phyloP scores from a whole-genome alignment of 257 asterid species.

The Prunella vulgaris region DNA sequence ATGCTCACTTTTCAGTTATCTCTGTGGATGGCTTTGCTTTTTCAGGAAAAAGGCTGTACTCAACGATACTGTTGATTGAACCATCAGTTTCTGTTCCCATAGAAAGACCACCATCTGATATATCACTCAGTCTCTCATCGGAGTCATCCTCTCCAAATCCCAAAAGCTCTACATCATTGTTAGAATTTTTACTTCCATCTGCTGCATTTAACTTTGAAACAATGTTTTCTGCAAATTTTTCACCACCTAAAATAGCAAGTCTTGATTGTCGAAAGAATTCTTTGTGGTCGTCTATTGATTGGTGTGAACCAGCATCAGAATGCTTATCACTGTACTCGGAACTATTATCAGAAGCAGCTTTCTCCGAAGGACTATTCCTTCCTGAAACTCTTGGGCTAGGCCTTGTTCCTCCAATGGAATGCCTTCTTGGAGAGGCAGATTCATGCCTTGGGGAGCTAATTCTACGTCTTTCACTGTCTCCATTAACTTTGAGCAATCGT shows the following conservation, averaged over 20 bases:
- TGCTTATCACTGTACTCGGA: slow-evolving; percentile 83
- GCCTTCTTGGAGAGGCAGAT: slow-evolving; percentile 67
- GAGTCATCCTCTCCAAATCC: slow-evolving; percentile 80
- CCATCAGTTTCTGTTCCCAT: slow-evolving; percentile 94
- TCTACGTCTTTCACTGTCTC: slow-evolving; percentile 42
- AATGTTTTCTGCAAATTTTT: slow-evolving; percentile 31
- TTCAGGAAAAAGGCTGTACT: slow-evolving; percentile 83
- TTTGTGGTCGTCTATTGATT: slow-evolving; percentile 70
- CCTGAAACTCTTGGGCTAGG: slow-evolving; percentile 37
- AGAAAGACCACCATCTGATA: slow-evolving; percentile 92
- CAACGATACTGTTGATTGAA: slow-evolving; percentile 69
- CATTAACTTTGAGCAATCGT: slow-evolving; percentile 37
- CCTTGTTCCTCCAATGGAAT: slow-evolving; percentile 38
- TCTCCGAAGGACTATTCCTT: slow-evolving; percentile 43
- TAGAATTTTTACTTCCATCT: slow-evolving; percentile 34
- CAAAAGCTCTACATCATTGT: slow-evolving; percentile 60
- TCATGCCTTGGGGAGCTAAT: slow-evolving; percentile 40
- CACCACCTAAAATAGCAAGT: slow-evolving; percentile 46
- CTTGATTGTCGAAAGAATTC: slow-evolving; percentile 75
- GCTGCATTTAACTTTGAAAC: slow-evolving; percentile 31
- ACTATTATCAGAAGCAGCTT: slow-evolving; percentile 61
- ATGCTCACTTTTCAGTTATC: slow-evolving; percentile 56
- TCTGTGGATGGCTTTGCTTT: slow-evolving; percentile 48
- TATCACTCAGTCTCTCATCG: slow-evolving; percentile 89
- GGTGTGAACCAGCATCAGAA: slow-evolving; percentile 88